phyloP scores from a whole-genome alignment of 805 yeast genomes.

The Candida montana region DNA sequence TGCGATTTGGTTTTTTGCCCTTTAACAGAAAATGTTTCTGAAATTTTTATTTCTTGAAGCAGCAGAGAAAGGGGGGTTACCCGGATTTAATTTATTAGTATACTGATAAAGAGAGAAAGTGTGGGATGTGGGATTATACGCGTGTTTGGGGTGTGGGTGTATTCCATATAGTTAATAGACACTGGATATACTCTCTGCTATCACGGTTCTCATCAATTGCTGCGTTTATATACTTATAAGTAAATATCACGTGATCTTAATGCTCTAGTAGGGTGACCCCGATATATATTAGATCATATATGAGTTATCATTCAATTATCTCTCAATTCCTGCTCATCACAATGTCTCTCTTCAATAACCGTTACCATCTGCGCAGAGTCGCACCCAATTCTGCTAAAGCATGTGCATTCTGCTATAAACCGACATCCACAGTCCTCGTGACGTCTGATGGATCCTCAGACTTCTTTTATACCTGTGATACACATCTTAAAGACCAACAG shows the following conservation, averaged over 20 bases:
- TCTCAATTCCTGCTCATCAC: background rate
- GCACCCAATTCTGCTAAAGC: slow-evolving; percentile 18
- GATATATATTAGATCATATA: too few species aligned
- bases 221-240: too few species aligned
- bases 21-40: background rate
- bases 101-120: background rate
- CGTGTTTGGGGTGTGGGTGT: too few species aligned
- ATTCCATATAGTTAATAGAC: too few species aligned
- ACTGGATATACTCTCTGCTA: too few species aligned
- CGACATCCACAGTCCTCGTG: slow-evolving; percentile 21
- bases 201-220: too few species aligned
- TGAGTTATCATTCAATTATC: too few species aligned
- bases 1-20: too few species aligned
- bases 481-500: slow-evolving; percentile 18
- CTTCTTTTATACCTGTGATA: slow-evolving; percentile 22
- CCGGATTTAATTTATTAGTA: background rate
- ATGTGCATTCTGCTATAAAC: slow-evolving; percentile 25
- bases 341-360: slow-evolving; percentile 14
- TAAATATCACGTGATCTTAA: too few species aligned
- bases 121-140: too few species aligned
- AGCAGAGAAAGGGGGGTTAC: background rate
- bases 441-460: slow-evolving; percentile 19
- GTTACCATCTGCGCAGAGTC: slow-evolving; percentile 22
- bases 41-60: background rate
- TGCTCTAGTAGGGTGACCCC: too few species aligned